Evolutionary conservation across 2,329 filamentous ascomycete species (phyloP).

Genomic region (Penicillium corylophilum): DNA sequence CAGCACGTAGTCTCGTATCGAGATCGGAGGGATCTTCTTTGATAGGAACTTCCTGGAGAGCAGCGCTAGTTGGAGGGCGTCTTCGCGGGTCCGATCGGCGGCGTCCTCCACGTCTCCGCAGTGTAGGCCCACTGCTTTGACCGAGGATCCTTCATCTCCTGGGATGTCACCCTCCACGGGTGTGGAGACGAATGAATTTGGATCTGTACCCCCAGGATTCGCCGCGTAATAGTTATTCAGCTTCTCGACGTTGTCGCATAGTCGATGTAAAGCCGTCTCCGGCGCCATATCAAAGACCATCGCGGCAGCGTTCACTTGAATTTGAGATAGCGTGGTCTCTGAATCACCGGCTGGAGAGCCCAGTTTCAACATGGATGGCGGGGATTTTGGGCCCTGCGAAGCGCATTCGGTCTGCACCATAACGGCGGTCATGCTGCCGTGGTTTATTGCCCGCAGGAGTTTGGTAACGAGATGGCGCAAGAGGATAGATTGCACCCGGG

Average conservation of each 20-base stretch:
- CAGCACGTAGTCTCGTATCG: conserved; percentile 77
- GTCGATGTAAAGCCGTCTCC: conserved; percentile 72
- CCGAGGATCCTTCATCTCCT: conserved; percentile 21
- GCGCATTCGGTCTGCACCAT: conserved; percentile 19
- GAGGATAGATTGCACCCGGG: conserved; percentile 23
- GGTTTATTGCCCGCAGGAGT: conserved; percentile 26
- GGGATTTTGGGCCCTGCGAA: conserved; percentile 7
- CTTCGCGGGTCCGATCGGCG: conserved; percentile 67
- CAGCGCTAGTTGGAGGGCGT: conserved; percentile 76
- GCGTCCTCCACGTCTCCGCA: conserved; percentile 40
- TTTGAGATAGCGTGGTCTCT: background rate
- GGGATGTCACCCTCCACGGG: conserved; percentile 28
- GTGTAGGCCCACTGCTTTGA: conserved; percentile 34
- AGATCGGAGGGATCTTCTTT: conserved; percentile 79
- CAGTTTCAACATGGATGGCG: conserved; percentile 15
- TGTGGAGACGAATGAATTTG: conserved; percentile 50
- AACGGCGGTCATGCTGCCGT: conserved; percentile 17
- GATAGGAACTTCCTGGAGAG: conserved; percentile 93
- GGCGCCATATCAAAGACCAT: conserved; percentile 67
- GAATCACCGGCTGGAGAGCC: conserved; percentile 8
- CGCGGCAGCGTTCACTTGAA: conserved; percentile 3
- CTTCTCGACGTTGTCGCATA: conserved; percentile 68
- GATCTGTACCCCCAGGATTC: conserved; percentile 6
- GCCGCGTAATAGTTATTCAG: conserved; percentile 61
- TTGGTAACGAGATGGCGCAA: conserved; percentile 8